A percentile compares a stretch with the other conserved stretches of the same genome.
These are phyloP conservation scores for Porodaedalea pini DNA, from an alignment of 1,284 basidiomycete species.

Conservation along the genomic window DNA sequence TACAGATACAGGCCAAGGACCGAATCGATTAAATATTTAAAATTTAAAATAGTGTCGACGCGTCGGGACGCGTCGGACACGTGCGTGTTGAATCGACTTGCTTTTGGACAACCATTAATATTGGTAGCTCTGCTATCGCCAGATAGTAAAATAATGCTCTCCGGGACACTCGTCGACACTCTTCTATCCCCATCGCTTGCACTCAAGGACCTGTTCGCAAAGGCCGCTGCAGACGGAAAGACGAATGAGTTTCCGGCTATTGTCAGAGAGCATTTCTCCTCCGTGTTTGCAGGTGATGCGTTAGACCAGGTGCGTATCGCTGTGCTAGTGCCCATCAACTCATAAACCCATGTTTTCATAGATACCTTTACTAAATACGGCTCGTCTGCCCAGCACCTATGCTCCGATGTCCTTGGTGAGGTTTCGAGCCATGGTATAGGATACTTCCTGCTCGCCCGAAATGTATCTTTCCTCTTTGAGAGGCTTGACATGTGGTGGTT, in stretches of 20 bases:
- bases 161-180: conserved; percentile 46
- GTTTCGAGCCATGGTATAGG: conserved; percentile 77
- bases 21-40: too few species aligned
- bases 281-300: conserved; percentile 24
- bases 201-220: conserved; percentile 45
- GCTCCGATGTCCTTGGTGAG: conserved; percentile 53
- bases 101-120: too few species aligned
- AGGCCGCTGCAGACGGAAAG: conserved; percentile 21
- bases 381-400: conserved; percentile 42
- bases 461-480: conserved; percentile 51
- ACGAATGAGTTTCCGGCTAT: conserved; percentile 41
- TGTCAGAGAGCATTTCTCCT: conserved; percentile 49
- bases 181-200: conserved; percentile 44
- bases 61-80: too few species aligned
- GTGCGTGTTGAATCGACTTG: too few species aligned
- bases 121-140: too few species aligned
- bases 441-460: conserved; percentile 67
- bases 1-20: too few species aligned
- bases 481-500: conserved; percentile 50
- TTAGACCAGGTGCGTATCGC: conserved; percentile 22
- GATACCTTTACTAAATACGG: conserved; percentile 51
- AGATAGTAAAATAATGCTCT: too few species aligned
- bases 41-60: too few species aligned
- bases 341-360: conserved; percentile 26
- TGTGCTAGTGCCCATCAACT: neutral